These are phyloP conservation scores for Fraxinus latifolia DNA, from an alignment of 305 asterid species.

Conservation along the genomic window DNA sequence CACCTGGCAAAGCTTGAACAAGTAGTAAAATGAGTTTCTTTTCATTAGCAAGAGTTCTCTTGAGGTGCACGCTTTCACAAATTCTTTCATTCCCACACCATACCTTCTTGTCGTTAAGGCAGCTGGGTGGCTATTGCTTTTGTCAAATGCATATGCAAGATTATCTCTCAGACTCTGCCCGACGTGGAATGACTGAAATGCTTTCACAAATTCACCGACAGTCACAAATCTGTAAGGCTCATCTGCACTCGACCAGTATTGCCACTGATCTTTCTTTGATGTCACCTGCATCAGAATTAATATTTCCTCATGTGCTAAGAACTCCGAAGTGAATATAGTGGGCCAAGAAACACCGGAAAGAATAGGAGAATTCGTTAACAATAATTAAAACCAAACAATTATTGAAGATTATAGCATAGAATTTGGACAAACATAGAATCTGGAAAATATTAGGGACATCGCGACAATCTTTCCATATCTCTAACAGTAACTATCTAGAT, in stretches of 20 bases:
- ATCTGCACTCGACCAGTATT: slow-evolving; percentile 45
- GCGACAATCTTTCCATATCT: background rate
- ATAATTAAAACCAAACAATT: background rate
- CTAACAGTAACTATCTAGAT: background rate
- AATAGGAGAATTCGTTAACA: background rate
- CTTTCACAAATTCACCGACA: slow-evolving; percentile 40
- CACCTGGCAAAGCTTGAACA: slow-evolving; percentile 43
- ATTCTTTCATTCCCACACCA: slow-evolving; percentile 33
- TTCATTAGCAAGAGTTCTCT: slow-evolving; percentile 51
- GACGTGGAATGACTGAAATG: slow-evolving; percentile 40
- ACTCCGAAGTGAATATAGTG: background rate
- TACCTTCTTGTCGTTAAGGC: slow-evolving; percentile 44
- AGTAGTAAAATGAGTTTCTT: slow-evolving; percentile 52
- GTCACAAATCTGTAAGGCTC: slow-evolving; percentile 47
- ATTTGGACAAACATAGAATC: background rate
- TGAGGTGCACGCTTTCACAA: slow-evolving; percentile 41
- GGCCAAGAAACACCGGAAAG: background rate
- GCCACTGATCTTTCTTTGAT: slow-evolving; percentile 58
- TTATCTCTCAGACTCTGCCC: slow-evolving; percentile 35
- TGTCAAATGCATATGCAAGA: slow-evolving; percentile 44
- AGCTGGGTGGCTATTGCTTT: slow-evolving; percentile 49
- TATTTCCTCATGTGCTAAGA: background rate
- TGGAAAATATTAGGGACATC: background rate
- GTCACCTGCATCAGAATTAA: slow-evolving; percentile 37
- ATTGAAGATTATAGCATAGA: background rate